Conservation (phyloP, 345 rosid genomes). For the Bruguiera sexangula region DNA sequence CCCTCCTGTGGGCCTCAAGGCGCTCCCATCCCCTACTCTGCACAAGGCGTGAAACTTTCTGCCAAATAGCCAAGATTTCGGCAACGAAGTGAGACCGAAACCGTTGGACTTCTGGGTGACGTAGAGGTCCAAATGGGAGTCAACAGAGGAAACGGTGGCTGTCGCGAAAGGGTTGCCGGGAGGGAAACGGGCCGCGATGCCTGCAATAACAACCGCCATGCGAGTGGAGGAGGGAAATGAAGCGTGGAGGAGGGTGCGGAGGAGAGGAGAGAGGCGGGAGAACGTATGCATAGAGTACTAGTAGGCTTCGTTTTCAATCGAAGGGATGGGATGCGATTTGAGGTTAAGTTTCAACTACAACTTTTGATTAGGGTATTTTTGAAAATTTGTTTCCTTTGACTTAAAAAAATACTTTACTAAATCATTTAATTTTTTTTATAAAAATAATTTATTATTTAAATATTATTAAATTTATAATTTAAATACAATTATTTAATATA, state of each 20-base stretch:
- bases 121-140: neutral
- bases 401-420: too few relatives aligned
- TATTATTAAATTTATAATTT: too few relatives aligned
- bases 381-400: too few relatives aligned
- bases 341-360: too few relatives aligned
- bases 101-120: conserved; percentile 10
- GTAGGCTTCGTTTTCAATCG: too few relatives aligned
- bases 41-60: conserved; percentile 40
- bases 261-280: conserved; percentile 44
- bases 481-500: too few relatives aligned
- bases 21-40: conserved; percentile 25
- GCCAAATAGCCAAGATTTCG: conserved; percentile 20
- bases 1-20: conserved; percentile 11
- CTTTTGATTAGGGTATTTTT: too few relatives aligned
- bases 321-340: too few relatives aligned
- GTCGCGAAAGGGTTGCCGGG: neutral
- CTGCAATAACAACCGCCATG: conserved; percentile 55
- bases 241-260: conserved; percentile 24
- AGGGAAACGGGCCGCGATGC: conserved; percentile 35
- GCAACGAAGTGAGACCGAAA: conserved; percentile 17
- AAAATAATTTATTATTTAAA: too few relatives aligned
- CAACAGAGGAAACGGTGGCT: neutral
- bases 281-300: conserved; percentile 27
- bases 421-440: too few relatives aligned
- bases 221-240: conserved; percentile 16